These are phyloP conservation scores for Panicum virgatum DNA, from an alignment of 202 grass and related monocot genomes.

Conservation along the genomic window DNA sequence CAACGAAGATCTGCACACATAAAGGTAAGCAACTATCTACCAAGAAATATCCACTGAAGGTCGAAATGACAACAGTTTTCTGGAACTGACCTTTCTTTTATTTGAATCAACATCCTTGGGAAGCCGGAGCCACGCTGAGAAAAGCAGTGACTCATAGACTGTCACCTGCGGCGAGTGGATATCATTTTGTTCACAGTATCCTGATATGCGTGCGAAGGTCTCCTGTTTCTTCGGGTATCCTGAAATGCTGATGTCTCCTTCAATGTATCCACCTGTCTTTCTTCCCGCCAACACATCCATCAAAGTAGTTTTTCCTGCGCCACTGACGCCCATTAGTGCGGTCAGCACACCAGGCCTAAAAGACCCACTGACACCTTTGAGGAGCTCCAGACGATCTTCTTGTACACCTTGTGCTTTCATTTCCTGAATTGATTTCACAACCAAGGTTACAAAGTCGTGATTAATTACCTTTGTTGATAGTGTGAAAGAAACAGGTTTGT, in stretches of 20 bases:
- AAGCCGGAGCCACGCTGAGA: slow-evolving; percentile 74
- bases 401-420: slow-evolving; percentile 82
- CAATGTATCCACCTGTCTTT: slow-evolving; percentile 77
- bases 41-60: not conserved
- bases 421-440: slow-evolving; percentile 57
- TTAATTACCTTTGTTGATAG: not conserved
- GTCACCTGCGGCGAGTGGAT: slow-evolving; percentile 91
- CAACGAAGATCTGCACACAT: slow-evolving; percentile 66
- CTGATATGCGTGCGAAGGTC: slow-evolving; percentile 74
- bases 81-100: slow-evolving; percentile 61
- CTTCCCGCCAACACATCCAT: slow-evolving; percentile 87
- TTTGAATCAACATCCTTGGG: slow-evolving; percentile 59
- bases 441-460: slow-evolving; percentile 15
- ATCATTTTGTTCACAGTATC: slow-evolving; percentile 89
- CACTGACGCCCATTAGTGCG: slow-evolving; percentile 73
- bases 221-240: slow-evolving; percentile 86
- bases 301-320: slow-evolving; percentile 79
- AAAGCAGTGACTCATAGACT: slow-evolving; percentile 66
- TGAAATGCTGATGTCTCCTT: slow-evolving; percentile 76
- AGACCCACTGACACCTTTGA: slow-evolving; percentile 72
- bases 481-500: not conserved
- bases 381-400: slow-evolving; percentile 61
- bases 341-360: slow-evolving; percentile 82
- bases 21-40: slow-evolving; percentile 9
- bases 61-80: not conserved